phyloP scores from a whole-genome alignment of 1,284 basidiomycete genomes.

The Clitocybe nebularis region DNA sequence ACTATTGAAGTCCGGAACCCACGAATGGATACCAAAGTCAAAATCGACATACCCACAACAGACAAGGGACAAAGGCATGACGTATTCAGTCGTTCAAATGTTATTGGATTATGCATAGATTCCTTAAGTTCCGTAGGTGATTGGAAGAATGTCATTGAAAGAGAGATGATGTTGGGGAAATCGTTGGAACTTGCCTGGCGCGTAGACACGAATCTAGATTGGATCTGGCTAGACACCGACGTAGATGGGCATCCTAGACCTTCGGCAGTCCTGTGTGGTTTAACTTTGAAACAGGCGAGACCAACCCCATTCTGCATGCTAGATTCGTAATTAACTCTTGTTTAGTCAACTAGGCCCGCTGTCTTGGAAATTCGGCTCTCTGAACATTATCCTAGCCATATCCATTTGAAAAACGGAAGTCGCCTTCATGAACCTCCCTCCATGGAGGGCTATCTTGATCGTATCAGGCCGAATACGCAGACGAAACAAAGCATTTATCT shows the following conservation, averaged over 20 bases:
- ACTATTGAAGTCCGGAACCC: conserved; percentile 45
- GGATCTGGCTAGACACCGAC: conserved; percentile 73
- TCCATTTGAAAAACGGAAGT: conserved; percentile 53
- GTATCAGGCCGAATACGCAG: conserved; percentile 62
- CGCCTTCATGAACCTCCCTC: conserved; percentile 66
- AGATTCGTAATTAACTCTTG: conserved; percentile 8
- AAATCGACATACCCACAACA: conserved; percentile 58
- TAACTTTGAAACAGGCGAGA: conserved; percentile 65
- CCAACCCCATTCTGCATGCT: background rate
- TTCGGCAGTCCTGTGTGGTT: conserved; percentile 72
- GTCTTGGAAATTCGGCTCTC: conserved; percentile 71
- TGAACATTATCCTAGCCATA: conserved; percentile 56
- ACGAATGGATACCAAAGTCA: conserved; percentile 53
- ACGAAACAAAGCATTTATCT: conserved; percentile 65
- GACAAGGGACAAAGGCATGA: conserved; percentile 30
- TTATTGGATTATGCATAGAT: conserved; percentile 55
- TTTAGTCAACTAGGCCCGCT: conserved; percentile 45
- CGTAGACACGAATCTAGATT: conserved; percentile 67
- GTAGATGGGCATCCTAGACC: conserved; percentile 56
- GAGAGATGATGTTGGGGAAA: conserved; percentile 49
- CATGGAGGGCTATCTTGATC: conserved; percentile 78
- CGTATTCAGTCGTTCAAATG: conserved; percentile 55
- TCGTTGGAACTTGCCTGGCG: conserved; percentile 78
- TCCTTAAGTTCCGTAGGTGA: conserved; percentile 51
- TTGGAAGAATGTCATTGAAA: conserved; percentile 61